Evolutionary conservation across 495 filamentous ascomycete species (phyloP).

Genomic region (Neurospora sp.): DNA sequence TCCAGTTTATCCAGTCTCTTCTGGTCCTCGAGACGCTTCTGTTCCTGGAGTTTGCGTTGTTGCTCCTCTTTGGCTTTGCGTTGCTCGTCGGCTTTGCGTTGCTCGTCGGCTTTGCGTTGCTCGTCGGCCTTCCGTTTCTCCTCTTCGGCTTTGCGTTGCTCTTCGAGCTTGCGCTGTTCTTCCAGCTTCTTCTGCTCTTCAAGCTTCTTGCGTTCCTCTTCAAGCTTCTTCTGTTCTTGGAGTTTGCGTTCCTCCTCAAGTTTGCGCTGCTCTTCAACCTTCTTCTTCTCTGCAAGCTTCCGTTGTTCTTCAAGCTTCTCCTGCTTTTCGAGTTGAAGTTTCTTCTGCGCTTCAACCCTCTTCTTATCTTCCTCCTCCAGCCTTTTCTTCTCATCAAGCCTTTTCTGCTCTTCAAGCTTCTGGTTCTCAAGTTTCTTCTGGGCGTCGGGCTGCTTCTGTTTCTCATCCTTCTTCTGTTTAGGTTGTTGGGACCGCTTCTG

Average conservation of each 20-base stretch:
- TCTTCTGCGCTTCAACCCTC: not conserved
- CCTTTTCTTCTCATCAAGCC: not conserved
- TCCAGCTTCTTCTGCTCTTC: not conserved
- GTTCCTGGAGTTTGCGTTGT: too few species aligned
- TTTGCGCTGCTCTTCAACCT: not conserved
- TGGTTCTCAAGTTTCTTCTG: not conserved
- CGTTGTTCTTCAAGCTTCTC: not conserved
- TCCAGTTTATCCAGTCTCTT: too few species aligned
- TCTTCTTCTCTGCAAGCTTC: not conserved
- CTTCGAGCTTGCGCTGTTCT: too few species aligned
- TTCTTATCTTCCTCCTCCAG: not conserved
- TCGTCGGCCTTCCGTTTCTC: too few species aligned
- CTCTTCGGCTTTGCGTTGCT: too few species aligned
- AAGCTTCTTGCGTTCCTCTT: not conserved
- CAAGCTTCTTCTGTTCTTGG: not conserved
- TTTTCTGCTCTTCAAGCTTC: not conserved
- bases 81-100: too few species aligned
- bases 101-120: too few species aligned
- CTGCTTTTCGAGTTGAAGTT: not conserved
- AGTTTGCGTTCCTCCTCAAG: not conserved
- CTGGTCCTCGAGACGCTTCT: too few species aligned
- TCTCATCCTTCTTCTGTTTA: not conserved
- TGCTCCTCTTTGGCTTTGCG: too few species aligned
- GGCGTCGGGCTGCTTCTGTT: not conserved
- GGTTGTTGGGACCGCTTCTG: not conserved